A percentile compares a stretch with the other conserved stretches of the same genome.
Conservation (phyloP, 805 yeast species). For the Ogataea ganodermae region DNA sequence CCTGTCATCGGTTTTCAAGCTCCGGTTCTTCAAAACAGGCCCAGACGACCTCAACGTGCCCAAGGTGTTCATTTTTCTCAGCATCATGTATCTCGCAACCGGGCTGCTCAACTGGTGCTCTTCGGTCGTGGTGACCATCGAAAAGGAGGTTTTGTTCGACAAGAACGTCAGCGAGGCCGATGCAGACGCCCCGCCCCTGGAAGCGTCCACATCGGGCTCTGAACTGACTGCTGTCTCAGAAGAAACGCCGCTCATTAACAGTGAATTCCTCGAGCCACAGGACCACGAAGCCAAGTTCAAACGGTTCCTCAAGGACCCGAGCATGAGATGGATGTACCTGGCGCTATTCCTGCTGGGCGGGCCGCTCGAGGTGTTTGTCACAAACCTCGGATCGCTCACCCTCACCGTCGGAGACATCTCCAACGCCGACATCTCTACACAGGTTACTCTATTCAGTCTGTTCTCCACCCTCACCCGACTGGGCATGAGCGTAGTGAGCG, state of each 20-base stretch:
- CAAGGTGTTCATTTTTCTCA: constrained; percentile 54
- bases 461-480: constrained; percentile 34
- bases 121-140: constrained; percentile 63
- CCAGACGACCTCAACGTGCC: constrained; percentile 43
- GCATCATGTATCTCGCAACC: constrained; percentile 52
- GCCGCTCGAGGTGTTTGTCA: constrained; percentile 80
- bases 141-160: constrained; percentile 47
- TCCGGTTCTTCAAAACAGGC: constrained; percentile 37
- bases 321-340: constrained; percentile 61
- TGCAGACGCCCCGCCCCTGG: constrained; percentile 4
- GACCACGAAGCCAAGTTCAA: constrained; percentile 31
- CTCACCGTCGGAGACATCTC: constrained; percentile 35
- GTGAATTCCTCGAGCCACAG: constrained; percentile 30
- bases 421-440: constrained; percentile 15
- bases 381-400: constrained; percentile 75
- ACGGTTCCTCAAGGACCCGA: constrained; percentile 47
- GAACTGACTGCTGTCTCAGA: constrained; percentile 22
- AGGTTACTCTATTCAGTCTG: constrained; percentile 23
- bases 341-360: constrained; percentile 73
- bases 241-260: constrained; percentile 36
- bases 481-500: constrained; percentile 24
- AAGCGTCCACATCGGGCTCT: constrained; percentile 1
- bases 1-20: constrained; percentile 61
- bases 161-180: constrained; percentile 9
- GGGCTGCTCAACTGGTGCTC: constrained; percentile 65